phyloP scores from a whole-genome alignment of 2,329 filamentous ascomycete species.

The Penicillium occitanis region DNA sequence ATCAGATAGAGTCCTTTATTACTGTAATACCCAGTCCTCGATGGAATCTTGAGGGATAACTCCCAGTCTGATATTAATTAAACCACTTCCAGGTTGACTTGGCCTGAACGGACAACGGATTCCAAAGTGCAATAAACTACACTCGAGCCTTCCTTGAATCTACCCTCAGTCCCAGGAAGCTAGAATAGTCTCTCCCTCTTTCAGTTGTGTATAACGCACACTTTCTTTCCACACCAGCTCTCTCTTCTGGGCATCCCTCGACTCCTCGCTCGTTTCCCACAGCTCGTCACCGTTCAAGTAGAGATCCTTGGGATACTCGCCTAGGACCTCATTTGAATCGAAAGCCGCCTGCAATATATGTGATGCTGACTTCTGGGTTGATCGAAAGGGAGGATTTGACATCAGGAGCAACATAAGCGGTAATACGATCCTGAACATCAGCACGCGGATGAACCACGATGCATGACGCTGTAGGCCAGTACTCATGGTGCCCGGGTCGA shows the following conservation, averaged over 20 bases:
- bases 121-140: neutral
- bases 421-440: constrained; percentile 23
- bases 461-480: constrained; percentile 32
- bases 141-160: neutral
- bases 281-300: constrained; percentile 16
- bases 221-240: constrained; percentile 19
- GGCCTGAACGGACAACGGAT: neutral
- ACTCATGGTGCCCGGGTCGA: constrained; percentile 44
- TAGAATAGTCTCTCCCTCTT: neutral
- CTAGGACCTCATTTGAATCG: neutral
- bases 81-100: neutral
- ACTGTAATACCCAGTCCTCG: too few species aligned
- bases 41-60: too few species aligned
- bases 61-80: too few species aligned
- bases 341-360: neutral
- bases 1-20: too few species aligned
- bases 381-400: neutral
- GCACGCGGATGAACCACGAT: constrained; percentile 11
- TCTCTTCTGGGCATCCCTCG: constrained; percentile 12
- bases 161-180: neutral
- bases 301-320: neutral
- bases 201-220: constrained; percentile 7
- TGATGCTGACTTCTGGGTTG: neutral
- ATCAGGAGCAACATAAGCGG: constrained; percentile 14
- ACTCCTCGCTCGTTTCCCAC: constrained; percentile 16